Base-by-base conservation (phyloP, 2,329 filamentous ascomycete genomes). In the Colletotrichum sp. region DNA sequence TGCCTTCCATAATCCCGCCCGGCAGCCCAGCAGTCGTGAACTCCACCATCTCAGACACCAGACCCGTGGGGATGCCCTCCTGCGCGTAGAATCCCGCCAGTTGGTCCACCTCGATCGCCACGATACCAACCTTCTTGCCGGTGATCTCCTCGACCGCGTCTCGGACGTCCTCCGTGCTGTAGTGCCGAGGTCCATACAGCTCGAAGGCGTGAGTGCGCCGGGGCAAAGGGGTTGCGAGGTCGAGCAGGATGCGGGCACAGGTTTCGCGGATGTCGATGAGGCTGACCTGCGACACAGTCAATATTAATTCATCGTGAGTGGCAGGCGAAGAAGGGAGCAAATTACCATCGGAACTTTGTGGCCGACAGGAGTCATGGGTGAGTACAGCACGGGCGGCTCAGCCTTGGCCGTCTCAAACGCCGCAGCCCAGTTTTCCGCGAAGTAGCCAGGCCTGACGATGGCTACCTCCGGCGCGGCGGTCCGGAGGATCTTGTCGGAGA, bases 321-420 rank as follows among this genome's bases (percentile, higher is more conserved):
- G 30, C 10, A 32, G 30, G 30, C 10, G 30, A 32, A 32, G 30
- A 32, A 32, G 30, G 4, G 30, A 12, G 4, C 30, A 34, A 59
- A 67, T n/a, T 79, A 84, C 83, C 80, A 84, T 79, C 2, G 83
- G 82, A 0, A 84, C 77, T 18, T 81, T 76, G 16, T 82, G 78
- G 28, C 83, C 71, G 1, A 77, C 49, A 0, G 82, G 82, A 0
- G 81, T 79, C 6, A 82, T 49, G 13, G 72, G 68, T 0, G 82
- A 84, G 36, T 82, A 72, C 16, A 84, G 65, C 6, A 69, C 69
- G 0, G 82, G 78, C 1, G 75, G 77, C 1, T 83, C 80, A 6
- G 77, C 65, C 10, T 80, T 76, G 13, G 78, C 72, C 0, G 72
- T 76, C 62, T 78, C 39, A 0, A 79, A 68, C 5, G 69, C 71